Evolutionary conservation across 1,139 yeast genomes (phyloP), one percentile per base, ranked within the genome.

Genomic region (Blastobotrys aristatus): DNA sequence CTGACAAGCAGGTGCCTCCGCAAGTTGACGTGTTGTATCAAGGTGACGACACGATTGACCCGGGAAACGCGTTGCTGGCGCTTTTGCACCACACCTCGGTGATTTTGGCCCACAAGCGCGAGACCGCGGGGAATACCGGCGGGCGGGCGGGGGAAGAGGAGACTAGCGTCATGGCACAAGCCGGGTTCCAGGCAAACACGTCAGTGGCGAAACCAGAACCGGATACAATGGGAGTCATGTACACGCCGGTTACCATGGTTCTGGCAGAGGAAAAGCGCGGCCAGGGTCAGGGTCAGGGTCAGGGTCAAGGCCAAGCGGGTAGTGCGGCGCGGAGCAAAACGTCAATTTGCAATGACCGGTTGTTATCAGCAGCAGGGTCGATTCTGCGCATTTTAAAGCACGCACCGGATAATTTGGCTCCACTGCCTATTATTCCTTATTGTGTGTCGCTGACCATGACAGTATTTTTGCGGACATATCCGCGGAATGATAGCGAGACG

Each of bases 371-470:
- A 2, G 67, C 69, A 1, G 62, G 63, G 4, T 55, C 63, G 10
- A 60, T 65, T 24, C 47, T 65, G 21, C 53, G 59, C 16, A 62
- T 65, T 26, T 51, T 65, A 31, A 57, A 57, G 40, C 49, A 50
- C 33, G 51, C 53, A 4, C 38, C 38, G 10, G 34, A 34, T 17
- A 55, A 55, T 20, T 40, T 65, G 20, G 62, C 69, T 1, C 68
- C 68, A 10, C 44, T 65, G 27, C 69, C 69, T 2, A 46, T 65
- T 11, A 52, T 65, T 7, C 69, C 69, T 4, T 65, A 65, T 52
- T 57, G 66, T 41, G 61, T 62, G 8, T 63, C 69, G 3, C 50
- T 65, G 42, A 65, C 69, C 1, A 49, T 65, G 48, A 65, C 68
- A 2, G 68, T 65, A 14, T 65, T 65, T 47, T 50, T 65, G 46